Conservation (phyloP, 306 rosid species). For the apple (Malus domestica) region DNA sequence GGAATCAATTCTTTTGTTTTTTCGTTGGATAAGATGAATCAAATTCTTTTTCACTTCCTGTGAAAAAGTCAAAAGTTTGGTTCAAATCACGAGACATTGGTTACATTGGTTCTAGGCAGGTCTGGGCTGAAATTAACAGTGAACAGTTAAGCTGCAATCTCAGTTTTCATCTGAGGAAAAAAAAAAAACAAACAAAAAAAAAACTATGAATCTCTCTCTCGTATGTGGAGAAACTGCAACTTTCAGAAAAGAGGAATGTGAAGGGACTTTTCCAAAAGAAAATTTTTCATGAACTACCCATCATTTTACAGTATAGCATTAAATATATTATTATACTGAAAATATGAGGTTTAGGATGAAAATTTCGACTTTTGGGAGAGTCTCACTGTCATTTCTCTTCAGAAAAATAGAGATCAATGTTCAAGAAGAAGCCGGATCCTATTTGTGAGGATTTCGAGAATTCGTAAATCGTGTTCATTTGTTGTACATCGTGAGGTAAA, state of each 20-base stretch:
- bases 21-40: not conserved
- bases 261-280: too few species aligned
- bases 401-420: constrained; percentile 10
- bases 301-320: too few species aligned
- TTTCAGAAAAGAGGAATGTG: not conserved
- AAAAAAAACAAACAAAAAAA: too few species aligned
- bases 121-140: not conserved
- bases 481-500: accelerated
- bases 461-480: accelerated
- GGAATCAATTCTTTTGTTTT: not conserved
- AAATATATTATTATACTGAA: too few species aligned
- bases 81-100: not conserved
- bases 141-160: not conserved
- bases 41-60: not conserved
- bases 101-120: not conserved
- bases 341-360: too few species aligned
- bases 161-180: not conserved
- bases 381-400: too few species aligned
- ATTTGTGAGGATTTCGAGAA: too few species aligned
- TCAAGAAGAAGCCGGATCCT: constrained; percentile 1
- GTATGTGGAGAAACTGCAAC: not conserved
- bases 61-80: not conserved
- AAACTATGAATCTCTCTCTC: not conserved
- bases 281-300: too few species aligned
- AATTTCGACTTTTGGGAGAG: too few species aligned